Evolutionary conservation across 805 yeast species (phyloP).

Genomic region (Metschnikowia dekortorum): DNA sequence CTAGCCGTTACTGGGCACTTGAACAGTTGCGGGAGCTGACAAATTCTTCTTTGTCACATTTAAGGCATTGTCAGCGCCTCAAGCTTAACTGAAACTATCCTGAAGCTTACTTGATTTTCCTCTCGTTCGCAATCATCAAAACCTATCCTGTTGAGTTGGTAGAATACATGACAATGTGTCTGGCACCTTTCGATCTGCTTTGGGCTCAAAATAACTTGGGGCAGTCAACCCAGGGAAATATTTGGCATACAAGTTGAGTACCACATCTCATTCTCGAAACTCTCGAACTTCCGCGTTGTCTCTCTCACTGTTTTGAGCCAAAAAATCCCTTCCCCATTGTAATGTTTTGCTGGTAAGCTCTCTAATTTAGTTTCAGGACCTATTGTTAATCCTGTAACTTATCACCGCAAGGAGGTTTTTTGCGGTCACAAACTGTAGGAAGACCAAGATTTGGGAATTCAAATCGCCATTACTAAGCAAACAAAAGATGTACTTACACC

Average conservation of each 20-base stretch:
- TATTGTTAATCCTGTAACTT: no score
- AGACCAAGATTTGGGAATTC: neutral
- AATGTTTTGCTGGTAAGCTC: no score
- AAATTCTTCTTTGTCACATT: slow-evolving; percentile 14
- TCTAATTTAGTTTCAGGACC: no score
- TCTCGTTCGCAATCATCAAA: slow-evolving; percentile 20
- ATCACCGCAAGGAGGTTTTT: no score
- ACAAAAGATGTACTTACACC: neutral
- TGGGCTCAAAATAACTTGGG: slow-evolving; percentile 34
- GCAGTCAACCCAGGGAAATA: slow-evolving; percentile 38
- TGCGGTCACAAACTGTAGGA: no score
- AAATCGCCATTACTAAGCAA: neutral
- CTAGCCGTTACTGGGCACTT: slow-evolving; percentile 20
- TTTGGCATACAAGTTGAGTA: slow-evolving; percentile 12
- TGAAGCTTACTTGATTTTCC: slow-evolving; percentile 37
- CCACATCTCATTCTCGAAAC: slow-evolving; percentile 13
- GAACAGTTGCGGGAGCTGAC: slow-evolving; percentile 16
- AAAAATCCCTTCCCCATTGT: no score
- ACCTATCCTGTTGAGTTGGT: no score
- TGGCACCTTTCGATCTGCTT: slow-evolving; percentile 38
- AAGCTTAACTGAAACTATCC: slow-evolving; percentile 44
- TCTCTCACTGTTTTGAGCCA: slow-evolving; percentile 42
- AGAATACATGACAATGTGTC: slow-evolving; percentile 19
- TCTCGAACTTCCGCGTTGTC: slow-evolving; percentile 16
- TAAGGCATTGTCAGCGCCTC: slow-evolving; percentile 37